Evolutionary conservation across 1,139 yeast genomes (phyloP).

Genomic region (Magnusiomyces paraingens): DNA sequence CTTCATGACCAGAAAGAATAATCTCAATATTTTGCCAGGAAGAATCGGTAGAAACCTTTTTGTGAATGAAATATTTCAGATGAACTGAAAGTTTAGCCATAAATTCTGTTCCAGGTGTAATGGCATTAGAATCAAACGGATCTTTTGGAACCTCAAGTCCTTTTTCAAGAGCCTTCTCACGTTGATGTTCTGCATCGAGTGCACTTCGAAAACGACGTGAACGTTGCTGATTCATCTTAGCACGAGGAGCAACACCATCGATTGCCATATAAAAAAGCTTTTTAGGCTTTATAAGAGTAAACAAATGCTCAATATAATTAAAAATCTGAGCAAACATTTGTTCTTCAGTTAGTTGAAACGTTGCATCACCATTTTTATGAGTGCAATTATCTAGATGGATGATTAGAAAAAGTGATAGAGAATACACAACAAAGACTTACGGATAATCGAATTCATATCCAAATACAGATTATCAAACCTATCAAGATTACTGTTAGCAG

Average conservation of each 20-base stretch:
- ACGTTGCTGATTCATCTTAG: slow-evolving; percentile 98
- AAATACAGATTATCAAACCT: slow-evolving; percentile 83
- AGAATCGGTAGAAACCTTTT: slow-evolving; percentile 78
- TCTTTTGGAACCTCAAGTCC: slow-evolving; percentile 58
- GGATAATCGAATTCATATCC: slow-evolving; percentile 97
- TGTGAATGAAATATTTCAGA: slow-evolving; percentile 82
- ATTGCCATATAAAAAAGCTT: slow-evolving; percentile 93
- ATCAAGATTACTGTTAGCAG: neutral
- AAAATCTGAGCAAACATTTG: slow-evolving; percentile 91
- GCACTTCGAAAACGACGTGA: slow-evolving; percentile 95
- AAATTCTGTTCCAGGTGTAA: slow-evolving; percentile 97
- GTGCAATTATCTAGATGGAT: slow-evolving; percentile 40
- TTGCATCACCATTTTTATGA: slow-evolving; percentile 56
- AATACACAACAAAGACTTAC: slow-evolving; percentile 15
- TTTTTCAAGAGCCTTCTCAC: slow-evolving; percentile 54
- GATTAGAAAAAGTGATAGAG: neutral
- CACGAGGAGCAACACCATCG: slow-evolving; percentile 98
- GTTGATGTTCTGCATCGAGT: slow-evolving; percentile 72
- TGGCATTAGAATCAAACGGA: slow-evolving; percentile 83
- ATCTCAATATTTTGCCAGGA: slow-evolving; percentile 86
- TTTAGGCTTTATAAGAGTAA: slow-evolving; percentile 79
- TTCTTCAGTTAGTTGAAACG: slow-evolving; percentile 60
- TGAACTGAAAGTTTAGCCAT: slow-evolving; percentile 86
- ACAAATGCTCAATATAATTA: slow-evolving; percentile 89
- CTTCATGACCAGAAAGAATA: slow-evolving; percentile 89